Evolutionary conservation across 2,329 filamentous ascomycete species (phyloP).

Genomic region (Calycina herbarum): DNA sequence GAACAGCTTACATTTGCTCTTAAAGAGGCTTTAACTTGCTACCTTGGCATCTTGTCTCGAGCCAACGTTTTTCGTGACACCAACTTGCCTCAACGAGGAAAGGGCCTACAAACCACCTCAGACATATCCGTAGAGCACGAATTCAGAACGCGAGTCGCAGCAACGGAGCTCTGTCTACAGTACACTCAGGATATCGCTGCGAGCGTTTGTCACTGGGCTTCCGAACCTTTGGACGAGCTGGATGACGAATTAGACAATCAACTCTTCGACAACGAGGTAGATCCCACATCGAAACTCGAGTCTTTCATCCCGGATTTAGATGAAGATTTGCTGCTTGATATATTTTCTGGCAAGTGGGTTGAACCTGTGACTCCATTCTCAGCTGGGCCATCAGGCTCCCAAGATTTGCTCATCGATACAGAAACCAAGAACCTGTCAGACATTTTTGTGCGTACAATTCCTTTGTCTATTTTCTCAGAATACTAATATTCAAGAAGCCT

Average conservation of each 20-base stretch:
- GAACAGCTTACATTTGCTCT: neutral
- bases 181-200: slow-evolving; percentile 18
- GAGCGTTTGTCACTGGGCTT: slow-evolving; percentile 19
- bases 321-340: slow-evolving; percentile 18
- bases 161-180: slow-evolving; percentile 20
- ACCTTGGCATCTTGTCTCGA: neutral
- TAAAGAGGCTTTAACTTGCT: slow-evolving; percentile 2
- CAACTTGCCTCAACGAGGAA: neutral
- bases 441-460: no score
- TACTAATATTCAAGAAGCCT: no score
- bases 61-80: neutral
- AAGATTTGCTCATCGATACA: neutral
- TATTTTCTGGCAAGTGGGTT: slow-evolving; percentile 22
- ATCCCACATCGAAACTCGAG: slow-evolving; percentile 12
- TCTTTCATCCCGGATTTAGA: slow-evolving; percentile 12
- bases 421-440: neutral
- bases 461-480: no score
- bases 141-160: slow-evolving; percentile 11
- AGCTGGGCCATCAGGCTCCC: slow-evolving; percentile 14
- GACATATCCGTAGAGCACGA: slow-evolving; percentile 5
- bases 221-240: slow-evolving; percentile 8
- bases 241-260: slow-evolving; percentile 11
- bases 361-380: slow-evolving; percentile 15
- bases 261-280: neutral
- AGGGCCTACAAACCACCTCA: neutral